Percentiles rank a stretch among this genome's conserved stretches.
Conservation (phyloP, 306 rosid genomes). For the Castanea sativa region DNA sequence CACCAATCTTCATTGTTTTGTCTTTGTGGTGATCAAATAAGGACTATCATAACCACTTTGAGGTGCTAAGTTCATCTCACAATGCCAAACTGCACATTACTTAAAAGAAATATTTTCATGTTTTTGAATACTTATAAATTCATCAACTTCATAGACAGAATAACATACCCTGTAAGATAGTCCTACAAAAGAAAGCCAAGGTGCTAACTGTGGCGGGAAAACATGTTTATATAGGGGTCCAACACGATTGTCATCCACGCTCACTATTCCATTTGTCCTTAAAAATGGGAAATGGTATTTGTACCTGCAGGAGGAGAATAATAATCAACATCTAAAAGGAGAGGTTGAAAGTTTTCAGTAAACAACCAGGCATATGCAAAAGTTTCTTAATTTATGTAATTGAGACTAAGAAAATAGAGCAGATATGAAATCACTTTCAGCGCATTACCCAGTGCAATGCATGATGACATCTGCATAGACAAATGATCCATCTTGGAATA, state of each 20-base stretch:
- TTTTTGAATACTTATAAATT: background rate
- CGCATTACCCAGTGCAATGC: conserved; percentile 27
- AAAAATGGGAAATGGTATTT: conserved; percentile 25
- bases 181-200: conserved; percentile 25
- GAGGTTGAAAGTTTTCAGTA: background rate
- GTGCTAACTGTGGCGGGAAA: conserved; percentile 22
- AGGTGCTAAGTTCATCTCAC: background rate
- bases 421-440: background rate
- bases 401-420: too few relatives aligned
- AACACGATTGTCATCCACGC: conserved; percentile 20
- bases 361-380: background rate
- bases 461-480: conserved; percentile 16
- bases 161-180: conserved; percentile 1
- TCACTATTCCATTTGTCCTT: conserved; percentile 25
- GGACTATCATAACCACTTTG: background rate
- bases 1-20: background rate
- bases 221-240: conserved; percentile 23
- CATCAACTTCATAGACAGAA: background rate
- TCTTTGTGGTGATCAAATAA: background rate
- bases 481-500: conserved; percentile 12
- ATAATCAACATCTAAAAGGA: background rate
- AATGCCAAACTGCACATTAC: background rate
- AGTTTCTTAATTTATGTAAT: too few relatives aligned
- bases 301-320: conserved; percentile 2
- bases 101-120: background rate